These are phyloP conservation scores for Diaporthe batatas DNA, from an alignment of 2,329 filamentous ascomycete species.

Conservation along the genomic window DNA sequence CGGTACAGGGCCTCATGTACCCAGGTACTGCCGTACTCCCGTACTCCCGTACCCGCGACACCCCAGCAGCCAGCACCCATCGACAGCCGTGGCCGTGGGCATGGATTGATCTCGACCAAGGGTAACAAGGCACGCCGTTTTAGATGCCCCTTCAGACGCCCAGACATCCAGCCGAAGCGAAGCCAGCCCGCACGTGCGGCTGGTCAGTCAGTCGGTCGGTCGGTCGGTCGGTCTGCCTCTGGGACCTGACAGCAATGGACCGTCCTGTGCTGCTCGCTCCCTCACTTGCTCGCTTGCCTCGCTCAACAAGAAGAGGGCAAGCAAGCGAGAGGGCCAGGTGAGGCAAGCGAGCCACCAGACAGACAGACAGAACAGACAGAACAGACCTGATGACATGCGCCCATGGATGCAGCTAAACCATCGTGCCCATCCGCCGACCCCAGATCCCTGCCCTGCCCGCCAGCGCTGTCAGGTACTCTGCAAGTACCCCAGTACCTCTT, in stretches of 20 bases:
- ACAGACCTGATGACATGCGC: conserved; percentile 32
- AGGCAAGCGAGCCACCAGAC: conserved; percentile 11
- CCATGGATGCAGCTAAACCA: conserved; percentile 34
- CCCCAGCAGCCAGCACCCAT: conserved; percentile 20
- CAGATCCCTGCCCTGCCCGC: conserved; percentile 32
- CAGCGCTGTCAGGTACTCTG: conserved; percentile 25
- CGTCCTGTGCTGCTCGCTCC: neutral
- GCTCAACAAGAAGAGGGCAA: neutral
- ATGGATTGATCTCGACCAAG: conserved; percentile 38
- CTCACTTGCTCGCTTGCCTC: neutral
- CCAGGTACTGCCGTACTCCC: no score
- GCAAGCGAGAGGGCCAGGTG: neutral
- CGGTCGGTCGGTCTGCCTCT: neutral
- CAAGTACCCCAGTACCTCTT: conserved; percentile 17
- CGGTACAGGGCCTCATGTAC: neutral
- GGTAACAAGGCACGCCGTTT: conserved; percentile 35
- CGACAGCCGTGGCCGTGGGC: conserved; percentile 4
- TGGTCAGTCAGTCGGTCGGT: neutral
- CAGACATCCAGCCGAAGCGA: conserved; percentile 27
- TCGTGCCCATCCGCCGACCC: conserved; percentile 36
- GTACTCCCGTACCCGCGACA: neutral
- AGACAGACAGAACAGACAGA: no score
- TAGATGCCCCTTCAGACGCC: conserved; percentile 33
- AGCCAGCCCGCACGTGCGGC: conserved; percentile 17
- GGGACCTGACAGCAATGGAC: neutral